Percentiles rank a stretch among this genome's conserved stretches.
Conservation (phyloP, 2,329 filamentous ascomycete genomes). For the Endoconidiophora polonica region DNA sequence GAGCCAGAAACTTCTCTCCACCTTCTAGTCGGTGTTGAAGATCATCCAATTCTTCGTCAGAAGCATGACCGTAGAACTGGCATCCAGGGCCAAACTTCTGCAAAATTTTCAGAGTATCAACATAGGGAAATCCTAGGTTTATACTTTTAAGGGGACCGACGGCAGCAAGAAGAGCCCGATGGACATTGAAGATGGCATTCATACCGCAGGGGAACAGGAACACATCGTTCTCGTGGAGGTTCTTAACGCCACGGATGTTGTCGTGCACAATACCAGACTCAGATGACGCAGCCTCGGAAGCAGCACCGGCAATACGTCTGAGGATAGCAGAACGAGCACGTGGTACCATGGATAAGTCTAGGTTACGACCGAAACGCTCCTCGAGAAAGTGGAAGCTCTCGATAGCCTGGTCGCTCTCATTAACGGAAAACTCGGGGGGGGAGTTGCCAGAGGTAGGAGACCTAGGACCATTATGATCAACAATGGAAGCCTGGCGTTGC, state of each 20-base stretch:
- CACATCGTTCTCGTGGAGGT: constrained; percentile 70
- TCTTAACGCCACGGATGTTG: constrained; percentile 35
- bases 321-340: constrained; percentile 76
- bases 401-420: constrained; percentile 19
- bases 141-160: constrained; percentile 57
- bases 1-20: constrained; percentile 62
- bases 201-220: constrained; percentile 82
- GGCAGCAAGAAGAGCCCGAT: constrained; percentile 52
- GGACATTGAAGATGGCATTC: constrained; percentile 86
- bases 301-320: constrained; percentile 71
- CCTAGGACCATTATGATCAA: constrained; percentile 3
- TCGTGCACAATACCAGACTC: constrained; percentile 12
- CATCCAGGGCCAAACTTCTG: constrained; percentile 88
- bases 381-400: constrained; percentile 77
- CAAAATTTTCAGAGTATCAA: constrained; percentile 87
- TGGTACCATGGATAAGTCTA: constrained; percentile 61
- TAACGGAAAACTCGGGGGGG: constrained; percentile 14
- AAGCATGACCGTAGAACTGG: constrained; percentile 72
- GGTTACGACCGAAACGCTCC: constrained; percentile 82
- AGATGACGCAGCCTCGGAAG: constrained; percentile 41
- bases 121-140: constrained; percentile 89
- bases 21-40: constrained; percentile 52
- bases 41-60: constrained; percentile 63
- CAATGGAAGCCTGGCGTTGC: constrained; percentile 4
- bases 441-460: constrained; percentile 10